Percentiles rank a stretch among this genome's conserved stretches.
Evolutionary conservation across 257 asterid species (phyloP).

Genomic region (Vinca minor): DNA sequence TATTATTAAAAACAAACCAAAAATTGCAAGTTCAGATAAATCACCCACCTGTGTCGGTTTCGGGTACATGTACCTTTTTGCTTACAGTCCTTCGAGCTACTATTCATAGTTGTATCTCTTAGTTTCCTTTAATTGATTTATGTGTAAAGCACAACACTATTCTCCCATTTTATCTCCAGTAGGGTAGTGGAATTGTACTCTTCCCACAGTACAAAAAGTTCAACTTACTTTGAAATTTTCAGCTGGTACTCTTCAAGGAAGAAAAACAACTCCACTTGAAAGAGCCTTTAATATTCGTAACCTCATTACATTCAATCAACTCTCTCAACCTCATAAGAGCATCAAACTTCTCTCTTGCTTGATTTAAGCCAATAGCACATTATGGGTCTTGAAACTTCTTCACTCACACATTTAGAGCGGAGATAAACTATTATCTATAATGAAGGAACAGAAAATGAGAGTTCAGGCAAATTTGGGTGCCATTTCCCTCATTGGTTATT

Average conservation of each 20-base stretch:
- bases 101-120: background rate
- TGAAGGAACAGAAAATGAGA: too few relatives aligned
- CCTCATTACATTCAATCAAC: background rate
- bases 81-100: too few relatives aligned
- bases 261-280: background rate
- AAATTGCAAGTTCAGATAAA: background rate
- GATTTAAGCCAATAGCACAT: too few relatives aligned
- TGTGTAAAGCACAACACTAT: background rate
- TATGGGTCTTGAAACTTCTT: too few relatives aligned
- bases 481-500: background rate
- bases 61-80: too few relatives aligned
- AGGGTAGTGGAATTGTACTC: background rate
- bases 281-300: background rate
- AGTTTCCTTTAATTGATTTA: background rate
- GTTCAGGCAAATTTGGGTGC: background rate
- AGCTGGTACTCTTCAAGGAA: background rate
- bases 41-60: background rate
- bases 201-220: background rate
- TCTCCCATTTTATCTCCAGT: background rate
- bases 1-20: background rate
- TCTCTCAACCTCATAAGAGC: background rate
- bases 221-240: background rate
- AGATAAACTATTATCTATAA: too few relatives aligned
- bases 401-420: background rate
- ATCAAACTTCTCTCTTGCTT: background rate